Conservation (phyloP, 805 yeast species). For the Pichia phayaonensis region DNA sequence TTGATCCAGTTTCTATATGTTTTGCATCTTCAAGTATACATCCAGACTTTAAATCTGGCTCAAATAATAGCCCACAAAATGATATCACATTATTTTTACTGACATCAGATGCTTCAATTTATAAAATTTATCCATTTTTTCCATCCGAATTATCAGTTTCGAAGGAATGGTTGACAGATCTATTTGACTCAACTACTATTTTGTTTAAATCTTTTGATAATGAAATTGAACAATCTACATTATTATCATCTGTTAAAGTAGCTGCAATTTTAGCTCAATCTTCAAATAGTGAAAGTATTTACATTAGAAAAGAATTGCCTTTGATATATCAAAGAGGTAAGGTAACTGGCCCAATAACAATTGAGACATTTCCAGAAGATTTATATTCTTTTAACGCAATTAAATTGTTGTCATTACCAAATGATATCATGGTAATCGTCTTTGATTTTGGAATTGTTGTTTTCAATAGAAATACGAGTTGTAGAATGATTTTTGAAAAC, state of each 20-base stretch:
- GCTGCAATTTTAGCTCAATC: constrained; percentile 16
- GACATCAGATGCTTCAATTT: constrained; percentile 51
- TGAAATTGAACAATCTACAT: constrained; percentile 4
- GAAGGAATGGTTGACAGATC: constrained; percentile 21
- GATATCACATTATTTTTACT: constrained; percentile 46
- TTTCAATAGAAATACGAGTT: constrained; percentile 17
- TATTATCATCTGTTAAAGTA: constrained; percentile 20
- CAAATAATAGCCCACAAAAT: constrained; percentile 6
- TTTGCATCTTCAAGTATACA: constrained; percentile 33
- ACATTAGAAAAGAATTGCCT: constrained; percentile 13
- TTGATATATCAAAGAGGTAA: constrained; percentile 15
- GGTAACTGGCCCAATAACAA: constrained; percentile 42
- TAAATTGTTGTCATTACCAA: constrained; percentile 19
- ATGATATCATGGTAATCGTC: constrained; percentile 20
- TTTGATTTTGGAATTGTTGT: constrained; percentile 17
- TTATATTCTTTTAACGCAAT: constrained; percentile 41
- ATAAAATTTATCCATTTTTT: constrained; percentile 55
- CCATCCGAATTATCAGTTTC: constrained; percentile 40
- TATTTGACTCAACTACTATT: constrained; percentile 21
- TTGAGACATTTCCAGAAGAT: constrained; percentile 47
- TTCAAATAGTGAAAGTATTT: constrained; percentile 5
- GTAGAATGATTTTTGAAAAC: constrained; percentile 20
- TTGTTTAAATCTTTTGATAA: constrained; percentile 20
- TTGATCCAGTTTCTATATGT: constrained; percentile 34
- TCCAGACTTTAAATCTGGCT: not conserved